These are phyloP conservation scores for Xylaria sp. DNA, from an alignment of 495 filamentous ascomycete genomes.

Conservation along the genomic window DNA sequence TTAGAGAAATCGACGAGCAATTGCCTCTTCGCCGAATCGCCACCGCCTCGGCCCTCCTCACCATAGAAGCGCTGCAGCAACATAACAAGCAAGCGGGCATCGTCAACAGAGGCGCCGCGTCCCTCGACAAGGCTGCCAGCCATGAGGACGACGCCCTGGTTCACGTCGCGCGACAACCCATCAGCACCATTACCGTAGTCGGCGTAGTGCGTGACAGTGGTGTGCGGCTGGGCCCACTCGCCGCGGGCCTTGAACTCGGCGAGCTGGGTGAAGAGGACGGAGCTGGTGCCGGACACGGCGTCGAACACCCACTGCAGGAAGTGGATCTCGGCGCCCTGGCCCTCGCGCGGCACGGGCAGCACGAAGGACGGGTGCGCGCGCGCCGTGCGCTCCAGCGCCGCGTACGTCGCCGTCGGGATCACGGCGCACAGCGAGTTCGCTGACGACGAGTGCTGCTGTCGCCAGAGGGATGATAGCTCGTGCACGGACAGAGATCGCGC, in stretches of 20 bases:
- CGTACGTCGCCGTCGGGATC: slow-evolving; percentile 75
- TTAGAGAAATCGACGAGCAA: slow-evolving; percentile 81
- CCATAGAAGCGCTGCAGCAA: slow-evolving; percentile 93
- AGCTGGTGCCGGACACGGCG: slow-evolving; percentile 67
- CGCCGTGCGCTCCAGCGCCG: slow-evolving; percentile 69
- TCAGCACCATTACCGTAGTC: slow-evolving; percentile 63
- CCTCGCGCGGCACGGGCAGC: slow-evolving; percentile 79
- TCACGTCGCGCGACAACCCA: slow-evolving; percentile 58
- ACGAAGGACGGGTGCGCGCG: slow-evolving; percentile 85
- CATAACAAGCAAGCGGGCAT: slow-evolving; percentile 90
- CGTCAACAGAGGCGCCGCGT: slow-evolving; percentile 75
- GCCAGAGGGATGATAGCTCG: slow-evolving; percentile 90
- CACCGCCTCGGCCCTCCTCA: slow-evolving; percentile 54
- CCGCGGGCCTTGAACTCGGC: slow-evolving; percentile 92
- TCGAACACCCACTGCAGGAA: slow-evolving; percentile 81
- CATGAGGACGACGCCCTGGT: slow-evolving; percentile 81
- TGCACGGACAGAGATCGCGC: slow-evolving; percentile 72
- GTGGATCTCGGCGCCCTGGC: slow-evolving; percentile 79
- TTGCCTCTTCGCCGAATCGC: slow-evolving; percentile 55
- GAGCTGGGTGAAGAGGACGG: slow-evolving; percentile 90
- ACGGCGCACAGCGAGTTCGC: slow-evolving; percentile 78
- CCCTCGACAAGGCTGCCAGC: slow-evolving; percentile 80
- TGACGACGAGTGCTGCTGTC: slow-evolving; percentile 78
- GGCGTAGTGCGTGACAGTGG: slow-evolving; percentile 87
- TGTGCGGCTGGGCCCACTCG: slow-evolving; percentile 88